Evolutionary conservation across 495 filamentous ascomycete genomes (phyloP), one percentile per base, ranked within the genome.

Genomic region (Margaritispora aquatica): DNA sequence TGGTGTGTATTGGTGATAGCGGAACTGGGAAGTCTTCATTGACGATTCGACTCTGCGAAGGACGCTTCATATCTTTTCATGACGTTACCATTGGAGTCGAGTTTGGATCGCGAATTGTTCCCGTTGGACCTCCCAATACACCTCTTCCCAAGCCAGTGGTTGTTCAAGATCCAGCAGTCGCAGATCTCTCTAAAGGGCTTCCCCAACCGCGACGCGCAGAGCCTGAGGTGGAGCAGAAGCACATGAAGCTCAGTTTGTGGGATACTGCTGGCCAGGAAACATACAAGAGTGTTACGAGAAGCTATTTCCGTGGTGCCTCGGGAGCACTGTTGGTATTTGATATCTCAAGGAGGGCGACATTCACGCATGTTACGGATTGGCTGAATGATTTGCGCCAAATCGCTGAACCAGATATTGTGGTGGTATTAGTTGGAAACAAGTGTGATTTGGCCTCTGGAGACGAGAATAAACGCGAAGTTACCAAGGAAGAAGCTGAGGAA

Each of bases 11-110:
- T 68, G 94, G 94, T 70, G 94, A 97, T 74, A 90, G 86, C 19
- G 94, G 90, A 63, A 93, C 88, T 66, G 93, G 93, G 61, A 97
- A 97, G 77, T 92, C 88, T 41, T 79, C 76, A 0, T 84, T 97
- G 62, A 96, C 93, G 19, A 90, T 97, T 72, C 90, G 93, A 24
- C 88, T 97, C 62, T 97, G 93, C 76, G 93, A 97, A 81, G 93
- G 92, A 56, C 92, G 93, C 66, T 97, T 97, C 77, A 88, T 87
- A 54, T 79, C 88, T 27, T 83, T 90, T 64, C 94, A 97, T 76
- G 91, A 97, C 76, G 94, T 98, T 46, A 98, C 94, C 26, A 97
- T 98, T 65, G 94, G 94, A 57, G 94, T 98, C 23, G 94, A 98
- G 71, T 97, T 98, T 74, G 94, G 92, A 57, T 93, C 88, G 27